Percentiles rank a stretch among this genome's conserved stretches.
Evolutionary conservation across 495 filamentous ascomycete genomes (phyloP).

Genomic region (Aspergillus egyptiacus): DNA sequence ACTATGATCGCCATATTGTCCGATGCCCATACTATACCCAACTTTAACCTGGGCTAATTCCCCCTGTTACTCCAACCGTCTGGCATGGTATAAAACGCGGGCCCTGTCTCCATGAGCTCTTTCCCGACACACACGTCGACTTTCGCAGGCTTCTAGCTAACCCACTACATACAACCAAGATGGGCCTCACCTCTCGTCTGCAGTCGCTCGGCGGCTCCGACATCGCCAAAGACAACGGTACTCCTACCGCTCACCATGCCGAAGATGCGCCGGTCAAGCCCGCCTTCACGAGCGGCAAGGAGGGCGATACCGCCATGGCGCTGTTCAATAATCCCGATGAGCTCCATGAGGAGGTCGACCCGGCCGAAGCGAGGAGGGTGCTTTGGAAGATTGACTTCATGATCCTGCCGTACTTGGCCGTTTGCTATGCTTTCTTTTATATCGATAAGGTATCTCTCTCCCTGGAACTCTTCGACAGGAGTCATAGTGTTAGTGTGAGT

Average conservation of each 20-base stretch:
- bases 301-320: conserved; percentile 43
- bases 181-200: conserved; percentile 1
- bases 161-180: not conserved
- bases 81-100: not conserved
- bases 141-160: not conserved
- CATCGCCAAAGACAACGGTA: conserved; percentile 16
- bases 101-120: not conserved
- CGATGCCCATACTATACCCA: not conserved
- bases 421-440: conserved; percentile 58
- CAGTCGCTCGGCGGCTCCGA: conserved; percentile 22
- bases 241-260: conserved; percentile 21
- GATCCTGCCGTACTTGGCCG: conserved; percentile 45
- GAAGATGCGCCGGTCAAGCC: conserved; percentile 22
- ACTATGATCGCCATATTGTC: not conserved
- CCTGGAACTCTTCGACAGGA: not conserved
- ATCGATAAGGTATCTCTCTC: conserved; percentile 45
- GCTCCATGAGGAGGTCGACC: conserved; percentile 43
- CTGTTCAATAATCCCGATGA: conserved; percentile 38
- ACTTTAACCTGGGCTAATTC: too few relatives aligned
- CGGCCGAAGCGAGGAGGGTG: conserved; percentile 42
- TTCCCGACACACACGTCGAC: not conserved
- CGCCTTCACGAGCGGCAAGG: conserved; percentile 27
- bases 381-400: conserved; percentile 52
- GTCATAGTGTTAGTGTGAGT: too few relatives aligned
- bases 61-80: not conserved